Base-by-base conservation (phyloP, 2,329 filamentous ascomycete genomes). In the Cercospora citrullina region DNA sequence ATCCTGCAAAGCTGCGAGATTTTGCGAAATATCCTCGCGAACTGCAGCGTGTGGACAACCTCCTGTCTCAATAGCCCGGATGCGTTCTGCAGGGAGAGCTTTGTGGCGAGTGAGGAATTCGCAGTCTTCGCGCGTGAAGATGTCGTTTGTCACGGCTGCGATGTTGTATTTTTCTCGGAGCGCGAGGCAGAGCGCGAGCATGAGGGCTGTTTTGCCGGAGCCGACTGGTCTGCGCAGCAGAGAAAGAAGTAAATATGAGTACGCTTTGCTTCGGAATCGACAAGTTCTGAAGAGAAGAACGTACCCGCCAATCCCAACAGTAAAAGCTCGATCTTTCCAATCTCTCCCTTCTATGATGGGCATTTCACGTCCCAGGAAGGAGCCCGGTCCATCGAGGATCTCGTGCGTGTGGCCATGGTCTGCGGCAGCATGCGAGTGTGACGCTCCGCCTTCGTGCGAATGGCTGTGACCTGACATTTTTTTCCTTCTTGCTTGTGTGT, bases 1-100 rank as follows among this genome's bases (percentile, higher is more conserved):
- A 74, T 94, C 91, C 77, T 97, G 94, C 45, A 99, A 87, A 0
- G 94, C 95, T 65, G 93, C 91, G 3, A 99, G 89, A 83, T 99
- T 99, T 72, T 92, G 89, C 42, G 89, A 92, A 76, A 99, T 97
- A 82, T 99, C 95, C 84, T 99, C 95, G 72, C 95, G 92, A 68
- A 98, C 95, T 45, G 95, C 95, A 69, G 95, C 95, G 83, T 99
- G 95, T 0, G 95, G 95, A 78, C 95, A 98, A 12, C 95, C 95
- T 73, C 95, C 95, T 2, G 95, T 99, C 82, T 99, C 95, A 80
- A 99, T 98, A 77, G 95, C 95, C 69, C 91, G 89, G 83, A 98
- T 98, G 68, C 94, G 92, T 30, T 86, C 80, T 5, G 94, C 86
- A 0, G 94, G 91, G 0, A 98, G 89, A 5, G 95, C 95, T 72